These are phyloP conservation scores for Rehmannia glutinosa DNA, from an alignment of 257 asterid genomes.

Conservation along the genomic window DNA sequence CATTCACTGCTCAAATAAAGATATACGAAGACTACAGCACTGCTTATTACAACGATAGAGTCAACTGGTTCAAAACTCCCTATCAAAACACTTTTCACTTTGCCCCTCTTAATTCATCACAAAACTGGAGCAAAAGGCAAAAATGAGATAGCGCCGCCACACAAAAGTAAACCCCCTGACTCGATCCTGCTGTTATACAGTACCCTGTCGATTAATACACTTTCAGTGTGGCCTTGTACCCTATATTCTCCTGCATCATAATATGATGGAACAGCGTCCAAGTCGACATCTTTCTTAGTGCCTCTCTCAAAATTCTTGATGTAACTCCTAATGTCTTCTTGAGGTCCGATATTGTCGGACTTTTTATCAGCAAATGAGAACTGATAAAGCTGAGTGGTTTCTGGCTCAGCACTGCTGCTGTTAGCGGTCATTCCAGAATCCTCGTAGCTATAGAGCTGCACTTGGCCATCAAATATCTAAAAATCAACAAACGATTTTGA, in stretches of 20 bases:
- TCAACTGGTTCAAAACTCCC: background rate
- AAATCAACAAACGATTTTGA: background rate
- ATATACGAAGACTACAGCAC: no score
- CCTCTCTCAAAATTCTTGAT: slow-evolving; percentile 53
- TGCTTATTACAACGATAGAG: background rate
- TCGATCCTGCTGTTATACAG: slow-evolving; percentile 41
- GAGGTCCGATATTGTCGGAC: slow-evolving; percentile 17
- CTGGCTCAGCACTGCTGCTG: slow-evolving; percentile 23
- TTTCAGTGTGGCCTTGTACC: slow-evolving; percentile 29
- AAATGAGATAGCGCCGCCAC: slow-evolving; percentile 48
- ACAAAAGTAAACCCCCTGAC: slow-evolving; percentile 61
- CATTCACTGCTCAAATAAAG: no score
- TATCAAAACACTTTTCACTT: background rate
- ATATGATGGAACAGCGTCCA: slow-evolving; percentile 20
- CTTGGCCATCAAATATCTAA: slow-evolving; percentile 10
- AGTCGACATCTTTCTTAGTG: slow-evolving; percentile 17
- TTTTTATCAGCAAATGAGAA: slow-evolving; percentile 44
- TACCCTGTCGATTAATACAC: slow-evolving; percentile 50
- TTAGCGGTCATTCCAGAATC: slow-evolving; percentile 33
- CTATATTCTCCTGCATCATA: slow-evolving; percentile 48
- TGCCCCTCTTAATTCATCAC: slow-evolving; percentile 9
- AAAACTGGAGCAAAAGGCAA: slow-evolving; percentile 38
- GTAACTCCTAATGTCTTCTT: slow-evolving; percentile 46
- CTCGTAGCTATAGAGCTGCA: slow-evolving; percentile 24
- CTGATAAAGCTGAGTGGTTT: slow-evolving; percentile 20